Evolutionary conservation across 1,284 basidiomycete genomes (phyloP).

Genomic region (Phylloporus gajari): DNA sequence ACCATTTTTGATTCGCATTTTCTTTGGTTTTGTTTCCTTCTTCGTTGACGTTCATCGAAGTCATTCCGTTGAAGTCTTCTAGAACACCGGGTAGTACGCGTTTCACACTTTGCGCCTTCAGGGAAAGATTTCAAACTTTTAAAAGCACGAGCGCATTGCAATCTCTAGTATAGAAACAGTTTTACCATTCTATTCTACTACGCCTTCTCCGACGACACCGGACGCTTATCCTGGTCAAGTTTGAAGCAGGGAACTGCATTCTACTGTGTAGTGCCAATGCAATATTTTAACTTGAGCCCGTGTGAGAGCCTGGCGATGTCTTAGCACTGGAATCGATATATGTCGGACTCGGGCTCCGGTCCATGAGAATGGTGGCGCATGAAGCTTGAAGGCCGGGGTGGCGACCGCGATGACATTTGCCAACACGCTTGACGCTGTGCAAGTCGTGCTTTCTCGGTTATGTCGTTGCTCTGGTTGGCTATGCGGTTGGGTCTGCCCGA

Average conservation of each 20-base stretch:
- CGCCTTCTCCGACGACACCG: neutral
- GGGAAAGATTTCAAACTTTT: neutral
- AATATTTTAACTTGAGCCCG: no score
- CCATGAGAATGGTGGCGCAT: slow-evolving; percentile 14
- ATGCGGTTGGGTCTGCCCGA: slow-evolving; percentile 16
- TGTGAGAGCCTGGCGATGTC: neutral
- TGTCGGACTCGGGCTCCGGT: no score
- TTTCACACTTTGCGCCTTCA: neutral
- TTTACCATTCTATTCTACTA: neutral
- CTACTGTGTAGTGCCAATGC: neutral
- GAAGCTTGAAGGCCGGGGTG: no score
- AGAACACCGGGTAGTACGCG: neutral
- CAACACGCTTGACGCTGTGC: neutral
- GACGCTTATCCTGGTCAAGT: neutral
- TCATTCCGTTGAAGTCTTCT: neutral
- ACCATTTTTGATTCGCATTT: neutral
- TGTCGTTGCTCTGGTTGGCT: no score
- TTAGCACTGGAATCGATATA: neutral
- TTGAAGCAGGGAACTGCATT: neutral
- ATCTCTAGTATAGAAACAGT: neutral
- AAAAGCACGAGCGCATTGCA: neutral
- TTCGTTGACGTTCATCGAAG: neutral
- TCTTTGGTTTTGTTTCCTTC: neutral
- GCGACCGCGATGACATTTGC: no score
- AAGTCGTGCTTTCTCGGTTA: neutral